Base-by-base conservation (phyloP, 108 stramenopile genomes). In the Skeletonema menzelii region DNA sequence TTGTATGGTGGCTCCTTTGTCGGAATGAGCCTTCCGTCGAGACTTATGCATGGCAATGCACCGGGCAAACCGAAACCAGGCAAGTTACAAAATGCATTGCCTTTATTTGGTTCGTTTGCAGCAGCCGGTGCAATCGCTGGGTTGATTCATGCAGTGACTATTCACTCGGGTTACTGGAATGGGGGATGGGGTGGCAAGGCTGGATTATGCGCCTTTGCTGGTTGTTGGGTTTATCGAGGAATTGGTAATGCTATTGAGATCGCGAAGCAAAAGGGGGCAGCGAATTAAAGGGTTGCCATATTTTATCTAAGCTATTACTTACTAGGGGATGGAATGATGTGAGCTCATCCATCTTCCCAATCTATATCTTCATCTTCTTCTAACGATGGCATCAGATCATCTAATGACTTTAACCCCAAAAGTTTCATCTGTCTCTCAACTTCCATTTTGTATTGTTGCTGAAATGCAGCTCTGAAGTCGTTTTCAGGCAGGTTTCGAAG, bases 371-470 rank as follows among this genome's bases (percentile, higher is more conserved):
- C 64, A 14, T 76, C 73, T 4, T 79, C 72, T 22, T 65, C 73
- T 14, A 57, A 27, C 64, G 47, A 12, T 19, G 70, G 12, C 22
- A 42, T 42, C 20, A 44, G 15, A 64, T 65, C 59, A 44, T 77
- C 63, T 55, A 67, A 38, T 5, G 65, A 73, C 28, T 35, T 27
- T 26, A 80, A 44, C 0, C 80, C 80, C 68, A 80, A 56, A 13
- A 80, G 71, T 12, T 75, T 73, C 40, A 80, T 84, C 67, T 77
- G 92, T 31, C 91, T 79, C 28, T 71, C 79, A 31, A 93, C 79
- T 76, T 93, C 89, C 32, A 82, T 73, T 65, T 88, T 88, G 72
- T 95, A 95, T 11, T 86, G 84, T 14, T 89, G 76, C 72, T 88
- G 88, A 70, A 95, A 95, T 3, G 86, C 79, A 13, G 81, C 76